Percentiles rank a stretch among this genome's conserved stretches.
These are phyloP conservation scores for Hyaloscypha variabilis DNA, from an alignment of 495 filamentous ascomycete species.

Conservation along the genomic window DNA sequence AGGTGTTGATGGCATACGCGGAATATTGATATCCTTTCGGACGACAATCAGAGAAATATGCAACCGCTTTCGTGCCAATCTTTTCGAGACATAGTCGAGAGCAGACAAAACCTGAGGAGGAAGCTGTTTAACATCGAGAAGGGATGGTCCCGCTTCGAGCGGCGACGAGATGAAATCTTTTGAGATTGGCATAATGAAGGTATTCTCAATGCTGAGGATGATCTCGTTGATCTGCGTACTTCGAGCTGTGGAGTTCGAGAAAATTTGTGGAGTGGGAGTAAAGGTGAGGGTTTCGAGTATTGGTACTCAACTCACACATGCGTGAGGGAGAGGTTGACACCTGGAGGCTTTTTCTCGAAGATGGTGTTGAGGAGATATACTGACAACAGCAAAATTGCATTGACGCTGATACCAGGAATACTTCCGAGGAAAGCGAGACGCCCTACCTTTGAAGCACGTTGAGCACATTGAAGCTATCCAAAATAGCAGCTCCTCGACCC, in stretches of 20 bases:
- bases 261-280: neutral
- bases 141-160: slow-evolving; percentile 54
- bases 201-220: neutral
- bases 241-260: neutral
- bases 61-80: slow-evolving; percentile 47
- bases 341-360: neutral
- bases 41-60: slow-evolving; percentile 53
- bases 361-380: slow-evolving; percentile 2
- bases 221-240: neutral
- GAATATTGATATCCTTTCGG: slow-evolving; percentile 50
- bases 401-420: slow-evolving; percentile 6
- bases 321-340: neutral
- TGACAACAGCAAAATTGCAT: neutral
- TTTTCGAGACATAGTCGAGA: slow-evolving; percentile 53
- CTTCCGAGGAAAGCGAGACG: slow-evolving; percentile 5
- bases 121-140: slow-evolving; percentile 50
- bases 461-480: slow-evolving; percentile 10
- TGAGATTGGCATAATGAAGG: slow-evolving; percentile 35
- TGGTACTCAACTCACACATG: neutral
- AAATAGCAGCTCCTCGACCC: slow-evolving; percentile 3
- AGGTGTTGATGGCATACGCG: slow-evolving; percentile 28
- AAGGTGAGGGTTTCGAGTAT: neutral
- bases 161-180: slow-evolving; percentile 56
- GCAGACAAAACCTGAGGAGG: slow-evolving; percentile 44
- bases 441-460: neutral